Evolutionary conservation across 371 early-diverging fungal species (phyloP), one percentile per base, ranked within the genome.

Genomic region (Mucor piriformis): DNA sequence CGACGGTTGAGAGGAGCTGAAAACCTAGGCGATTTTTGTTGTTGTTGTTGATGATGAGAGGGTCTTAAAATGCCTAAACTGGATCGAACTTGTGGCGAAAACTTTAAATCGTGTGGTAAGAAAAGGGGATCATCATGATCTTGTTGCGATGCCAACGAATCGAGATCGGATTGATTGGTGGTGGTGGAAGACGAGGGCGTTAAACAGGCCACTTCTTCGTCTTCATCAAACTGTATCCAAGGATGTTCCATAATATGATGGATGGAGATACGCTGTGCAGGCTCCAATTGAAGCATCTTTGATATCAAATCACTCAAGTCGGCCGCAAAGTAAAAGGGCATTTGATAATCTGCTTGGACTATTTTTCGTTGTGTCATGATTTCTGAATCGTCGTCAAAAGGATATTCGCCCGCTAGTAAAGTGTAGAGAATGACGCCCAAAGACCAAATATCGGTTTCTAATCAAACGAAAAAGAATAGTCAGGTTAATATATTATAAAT

Each of bases 361-460:
- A 94, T 92, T 64, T 92, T 89, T 57, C 80, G 72, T 56, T 87
- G 88, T 33, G 90, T 84, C 15, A 82, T 70, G 3, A 74, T 62
- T 53, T 92, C 92, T 58, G 81, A 86, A 57, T 92, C 92, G 53
- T 91, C 94, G 60, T 93, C 93, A 77, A 92, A 93, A 2, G 95
- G 94, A 10, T 92, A 76, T 59, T 86, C 85, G 2, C 92, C 93
- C 42, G 88, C 87, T n/a, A 92, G 61, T 13, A 93, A 75, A 0
- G 92, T 91, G 64, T 87, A 94, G 7, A 94, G 72, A 64, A 93
- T 90, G 23, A 93, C 88, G 24, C 92, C 93, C 12, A 95, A 65
- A 0, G 92, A 91, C 95, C 95, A 95, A 35, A 92, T 82, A 69
- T 95, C 95, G 18, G 90, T 89, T 81, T 90, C 88, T 83, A 67